phyloP scores from a whole-genome alignment of 768 basidiomycete species.

The Hericium coralloides region DNA sequence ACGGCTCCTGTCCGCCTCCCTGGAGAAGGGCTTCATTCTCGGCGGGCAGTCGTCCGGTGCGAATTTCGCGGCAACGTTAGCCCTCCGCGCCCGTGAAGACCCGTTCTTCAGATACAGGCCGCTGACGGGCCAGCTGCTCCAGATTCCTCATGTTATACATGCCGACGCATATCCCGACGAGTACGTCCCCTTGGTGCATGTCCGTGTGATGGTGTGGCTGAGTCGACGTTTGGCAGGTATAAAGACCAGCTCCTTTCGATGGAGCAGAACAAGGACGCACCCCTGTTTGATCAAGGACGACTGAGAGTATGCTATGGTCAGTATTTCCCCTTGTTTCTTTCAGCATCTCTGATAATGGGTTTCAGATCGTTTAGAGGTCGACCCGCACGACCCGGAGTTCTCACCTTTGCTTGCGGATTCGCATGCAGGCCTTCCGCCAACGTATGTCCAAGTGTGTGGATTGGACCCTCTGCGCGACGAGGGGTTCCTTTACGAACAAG shows the following conservation, averaged over 20 bases:
- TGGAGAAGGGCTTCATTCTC: constrained; percentile 18
- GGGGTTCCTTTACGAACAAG: background rate
- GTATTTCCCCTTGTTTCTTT: background rate
- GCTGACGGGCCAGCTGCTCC: constrained; percentile 19
- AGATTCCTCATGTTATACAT: constrained; percentile 14
- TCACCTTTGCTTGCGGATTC: constrained; percentile 1
- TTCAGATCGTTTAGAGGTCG: background rate
- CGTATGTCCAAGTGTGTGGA: background rate
- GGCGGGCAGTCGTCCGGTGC: constrained; percentile 19
- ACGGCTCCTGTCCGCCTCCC: constrained; percentile 5
- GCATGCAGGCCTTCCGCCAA: background rate
- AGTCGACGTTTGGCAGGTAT: background rate
- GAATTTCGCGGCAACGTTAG: constrained; percentile 15
- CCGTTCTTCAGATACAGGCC: constrained; percentile 10
- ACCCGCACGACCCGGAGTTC: background rate
- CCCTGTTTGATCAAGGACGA: background rate
- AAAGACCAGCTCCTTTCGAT: constrained; percentile 2
- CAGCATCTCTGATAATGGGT: background rate
- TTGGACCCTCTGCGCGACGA: constrained; percentile 5
- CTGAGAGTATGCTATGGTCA: background rate
- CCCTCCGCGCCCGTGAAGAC: constrained; percentile 17
- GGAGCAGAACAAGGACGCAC: constrained; percentile 2
- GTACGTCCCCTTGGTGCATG: constrained; percentile 8
- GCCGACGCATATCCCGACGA: constrained; percentile 15
- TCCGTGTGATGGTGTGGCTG: too few species aligned